phyloP scores from a whole-genome alignment of 805 yeast genomes.

The Kluyveromyces nonfermentans region DNA sequence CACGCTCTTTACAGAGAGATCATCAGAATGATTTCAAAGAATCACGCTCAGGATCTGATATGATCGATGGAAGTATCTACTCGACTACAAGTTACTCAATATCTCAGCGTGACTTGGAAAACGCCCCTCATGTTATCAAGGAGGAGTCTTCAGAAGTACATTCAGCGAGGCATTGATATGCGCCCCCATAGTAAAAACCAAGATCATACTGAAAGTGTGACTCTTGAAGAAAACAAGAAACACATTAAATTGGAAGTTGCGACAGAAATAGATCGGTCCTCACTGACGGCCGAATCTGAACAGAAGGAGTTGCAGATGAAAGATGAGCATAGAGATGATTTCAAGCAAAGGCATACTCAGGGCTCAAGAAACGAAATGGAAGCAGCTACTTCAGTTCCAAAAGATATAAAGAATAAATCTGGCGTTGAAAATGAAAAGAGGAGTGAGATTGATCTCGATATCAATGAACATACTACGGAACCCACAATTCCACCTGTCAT shows the following conservation, averaged over 20 bases:
- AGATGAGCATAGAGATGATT: not conserved
- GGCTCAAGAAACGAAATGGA: not conserved
- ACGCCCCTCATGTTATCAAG: constrained; percentile 20
- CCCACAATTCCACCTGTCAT: no score
- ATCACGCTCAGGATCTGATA: constrained; percentile 6
- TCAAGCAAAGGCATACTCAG: not conserved
- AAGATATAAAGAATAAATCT: not conserved
- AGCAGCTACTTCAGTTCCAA: not conserved
- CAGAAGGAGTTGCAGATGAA: not conserved
- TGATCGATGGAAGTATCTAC: constrained; percentile 12
- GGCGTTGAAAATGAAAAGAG: not conserved
- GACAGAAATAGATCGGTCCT: not conserved
- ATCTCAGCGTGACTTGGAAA: constrained; percentile 21
- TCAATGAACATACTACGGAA: no score
- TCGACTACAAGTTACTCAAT: constrained; percentile 23
- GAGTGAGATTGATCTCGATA: no score
- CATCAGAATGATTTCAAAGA: constrained; percentile 6
- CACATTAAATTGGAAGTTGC: no score
- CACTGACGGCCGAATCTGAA: not conserved
- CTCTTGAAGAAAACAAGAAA: not conserved
- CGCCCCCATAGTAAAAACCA: not conserved
- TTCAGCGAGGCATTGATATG: constrained; percentile 3
- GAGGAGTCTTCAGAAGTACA: constrained; percentile 12
- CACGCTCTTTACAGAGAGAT: constrained; percentile 24
- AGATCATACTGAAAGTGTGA: not conserved